Base-by-base conservation (phyloP, 2,329 filamentous ascomycete genomes). In the Teratosphaeria epicoccoides region DNA sequence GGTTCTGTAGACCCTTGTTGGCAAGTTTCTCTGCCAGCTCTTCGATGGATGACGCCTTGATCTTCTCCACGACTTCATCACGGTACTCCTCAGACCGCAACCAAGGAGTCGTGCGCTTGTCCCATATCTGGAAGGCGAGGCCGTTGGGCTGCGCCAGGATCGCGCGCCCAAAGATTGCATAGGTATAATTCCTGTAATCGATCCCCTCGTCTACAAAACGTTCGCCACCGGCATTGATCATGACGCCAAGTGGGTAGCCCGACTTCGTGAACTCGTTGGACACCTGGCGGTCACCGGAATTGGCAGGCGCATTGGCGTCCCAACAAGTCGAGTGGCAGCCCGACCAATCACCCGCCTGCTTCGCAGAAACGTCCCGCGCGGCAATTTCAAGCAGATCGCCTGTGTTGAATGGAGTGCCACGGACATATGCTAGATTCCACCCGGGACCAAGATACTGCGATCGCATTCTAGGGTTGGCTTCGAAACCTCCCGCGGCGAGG, bases 251-350 rank as follows among this genome's bases (percentile, higher is more conserved):
- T 0, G 83, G 82, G 57, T 85, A 85, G 1, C 82, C 83, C 0
- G 78, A 83, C 61, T 86, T 86, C 6, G 82, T 86, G 60, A 77
- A 84, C 62, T 84, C 76, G 59, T 86, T 85, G 3, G 82, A 81
- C 2, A 79, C 66, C n/a, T 67, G 67, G 1, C 79, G 73, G 57
- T 84, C 77, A 3, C 82, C 82, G 0, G 69, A 68, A 54, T 79
- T 62, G 0, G 73, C 63, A 0, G 76, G 72, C 0, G 82, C 76
- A 59, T 83, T 76, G 1, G 79, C 80, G 59, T 86, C 82, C 82
- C 83, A 85, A 4, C 76, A 76, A 0, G 79, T 77, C 1, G 78
- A 77, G 61, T 85, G 83, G 57, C 82, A 85, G 0, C 82, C 82
- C 0, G 78, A 79, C 73, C 78, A 54, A 29, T 55, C 14, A 7